These are phyloP conservation scores for Coemansia sp. DNA, from an alignment of 192 early-diverging fungal genomes.

Conservation along the genomic window DNA sequence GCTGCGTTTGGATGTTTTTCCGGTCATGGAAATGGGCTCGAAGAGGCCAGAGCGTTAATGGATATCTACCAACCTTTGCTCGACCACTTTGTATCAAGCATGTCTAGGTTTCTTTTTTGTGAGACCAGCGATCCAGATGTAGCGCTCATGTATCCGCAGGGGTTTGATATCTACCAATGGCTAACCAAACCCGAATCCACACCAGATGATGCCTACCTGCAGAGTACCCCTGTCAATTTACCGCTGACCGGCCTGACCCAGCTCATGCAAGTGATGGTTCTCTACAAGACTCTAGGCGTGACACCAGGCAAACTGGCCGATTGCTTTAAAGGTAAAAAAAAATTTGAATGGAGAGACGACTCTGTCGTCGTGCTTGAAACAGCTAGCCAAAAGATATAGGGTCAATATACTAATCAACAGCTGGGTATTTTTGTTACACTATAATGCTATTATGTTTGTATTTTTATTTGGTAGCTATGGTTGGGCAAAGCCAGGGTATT, in stretches of 20 bases:
- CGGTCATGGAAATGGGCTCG: constrained; percentile 75
- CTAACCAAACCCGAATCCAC: constrained; percentile 60
- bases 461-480: constrained; percentile 31
- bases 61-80: constrained; percentile 71
- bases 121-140: constrained; percentile 55
- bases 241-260: constrained; percentile 90
- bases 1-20: constrained; percentile 95
- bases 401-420: background rate
- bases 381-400: too few relatives aligned
- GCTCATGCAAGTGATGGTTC: constrained; percentile 73
- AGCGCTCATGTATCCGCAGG: constrained; percentile 56
- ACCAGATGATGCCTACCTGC: constrained; percentile 69
- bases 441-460: too few relatives aligned
- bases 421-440: too few relatives aligned
- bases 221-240: constrained; percentile 67
- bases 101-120: constrained; percentile 63
- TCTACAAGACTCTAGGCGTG: constrained; percentile 59
- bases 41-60: constrained; percentile 71
- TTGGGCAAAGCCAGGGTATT: constrained; percentile 91
- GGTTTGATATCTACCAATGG: constrained; percentile 78
- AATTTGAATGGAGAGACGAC: background rate
- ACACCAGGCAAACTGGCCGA: constrained; percentile 41
- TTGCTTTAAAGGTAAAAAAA: constrained; percentile 27
- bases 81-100: constrained; percentile 62
- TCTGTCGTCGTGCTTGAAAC: background rate